Conservation (phyloP, 2,329 filamentous ascomycete species). For the Aspergillus sp. region DNA sequence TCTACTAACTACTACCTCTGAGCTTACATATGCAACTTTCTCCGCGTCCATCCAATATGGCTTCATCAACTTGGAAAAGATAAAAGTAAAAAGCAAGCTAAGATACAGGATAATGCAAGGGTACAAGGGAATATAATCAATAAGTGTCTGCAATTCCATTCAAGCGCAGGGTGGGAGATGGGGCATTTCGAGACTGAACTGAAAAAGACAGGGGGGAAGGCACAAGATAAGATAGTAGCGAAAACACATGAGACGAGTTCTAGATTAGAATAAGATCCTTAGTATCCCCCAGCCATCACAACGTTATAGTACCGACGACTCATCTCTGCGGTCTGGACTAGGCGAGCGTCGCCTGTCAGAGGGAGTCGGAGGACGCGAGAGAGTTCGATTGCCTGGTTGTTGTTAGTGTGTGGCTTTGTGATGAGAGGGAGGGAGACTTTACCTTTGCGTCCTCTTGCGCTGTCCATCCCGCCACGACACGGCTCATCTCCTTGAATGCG, state of each 20-base stretch:
- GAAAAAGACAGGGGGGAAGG: background rate
- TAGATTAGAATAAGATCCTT: constrained; percentile 22
- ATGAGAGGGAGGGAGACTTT: constrained; percentile 30
- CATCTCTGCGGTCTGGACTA: constrained; percentile 72
- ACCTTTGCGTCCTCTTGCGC: constrained; percentile 64
- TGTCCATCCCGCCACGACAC: constrained; percentile 70
- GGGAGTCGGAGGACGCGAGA: constrained; percentile 47
- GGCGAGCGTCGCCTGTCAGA: constrained; percentile 72
- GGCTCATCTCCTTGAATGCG: constrained; percentile 81
- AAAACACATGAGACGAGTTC: constrained; percentile 1
- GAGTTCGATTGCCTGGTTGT: constrained; percentile 37
- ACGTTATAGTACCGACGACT: constrained; percentile 71
- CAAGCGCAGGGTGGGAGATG: background rate
- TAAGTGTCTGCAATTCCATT: background rate
- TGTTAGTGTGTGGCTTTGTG: constrained; percentile 5
- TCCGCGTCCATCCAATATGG: constrained; percentile 13
- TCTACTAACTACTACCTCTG: background rate
- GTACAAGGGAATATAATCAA: constrained; percentile 2
- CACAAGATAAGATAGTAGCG: background rate
- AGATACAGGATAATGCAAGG: constrained; percentile 16
- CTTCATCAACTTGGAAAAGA: constrained; percentile 10
- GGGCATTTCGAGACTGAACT: background rate
- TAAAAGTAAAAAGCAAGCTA: constrained; percentile 15
- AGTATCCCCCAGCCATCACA: constrained; percentile 59
- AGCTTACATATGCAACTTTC: constrained; percentile 6